phyloP scores from a whole-genome alignment of 1,139 yeast species.

The Lodderomyces jiufengensis region DNA sequence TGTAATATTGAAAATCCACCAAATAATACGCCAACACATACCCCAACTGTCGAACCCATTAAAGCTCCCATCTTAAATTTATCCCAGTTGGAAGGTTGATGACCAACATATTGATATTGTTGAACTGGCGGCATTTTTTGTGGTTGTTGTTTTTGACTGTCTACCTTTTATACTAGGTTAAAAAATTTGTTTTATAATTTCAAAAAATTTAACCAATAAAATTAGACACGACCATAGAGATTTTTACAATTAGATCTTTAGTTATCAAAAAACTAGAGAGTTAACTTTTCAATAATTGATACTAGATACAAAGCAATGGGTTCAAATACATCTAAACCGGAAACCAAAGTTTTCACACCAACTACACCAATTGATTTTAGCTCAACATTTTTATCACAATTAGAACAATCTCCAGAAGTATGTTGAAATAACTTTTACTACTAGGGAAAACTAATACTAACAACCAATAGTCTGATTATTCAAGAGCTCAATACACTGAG shows the following conservation, averaged over 20 bases:
- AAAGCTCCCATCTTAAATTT: slow-evolving; percentile 97
- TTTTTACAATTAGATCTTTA: neutral
- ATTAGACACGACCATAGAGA: slow-evolving; percentile 1
- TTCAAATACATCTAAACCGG: slow-evolving; percentile 54
- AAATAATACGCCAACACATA: slow-evolving; percentile 89
- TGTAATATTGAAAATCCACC: slow-evolving; percentile 91
- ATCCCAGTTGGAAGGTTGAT: slow-evolving; percentile 86
- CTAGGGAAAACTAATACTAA: slow-evolving; percentile 18
- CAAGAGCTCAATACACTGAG: slow-evolving; percentile 77
- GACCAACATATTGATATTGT: slow-evolving; percentile 66
- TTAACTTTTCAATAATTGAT: no score
- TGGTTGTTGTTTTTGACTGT: neutral
- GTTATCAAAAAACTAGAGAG: no score
- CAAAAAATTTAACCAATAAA: slow-evolving; percentile 1
- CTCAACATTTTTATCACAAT: slow-evolving; percentile 62
- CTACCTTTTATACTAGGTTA: no score
- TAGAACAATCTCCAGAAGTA: slow-evolving; percentile 68
- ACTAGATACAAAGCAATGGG: no score
- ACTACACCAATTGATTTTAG: slow-evolving; percentile 73
- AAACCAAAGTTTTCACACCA: slow-evolving; percentile 66
- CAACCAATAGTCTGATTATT: slow-evolving; percentile 56
- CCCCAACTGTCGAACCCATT: slow-evolving; percentile 97
- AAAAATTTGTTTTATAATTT: no score
- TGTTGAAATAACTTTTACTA: slow-evolving; percentile 17
- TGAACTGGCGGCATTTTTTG: slow-evolving; percentile 76